Percentiles rank a stretch among this genome's conserved stretches.
Evolutionary conservation across 2,329 filamentous ascomycete genomes (phyloP).

Genomic region (Colletotrichum lini): DNA sequence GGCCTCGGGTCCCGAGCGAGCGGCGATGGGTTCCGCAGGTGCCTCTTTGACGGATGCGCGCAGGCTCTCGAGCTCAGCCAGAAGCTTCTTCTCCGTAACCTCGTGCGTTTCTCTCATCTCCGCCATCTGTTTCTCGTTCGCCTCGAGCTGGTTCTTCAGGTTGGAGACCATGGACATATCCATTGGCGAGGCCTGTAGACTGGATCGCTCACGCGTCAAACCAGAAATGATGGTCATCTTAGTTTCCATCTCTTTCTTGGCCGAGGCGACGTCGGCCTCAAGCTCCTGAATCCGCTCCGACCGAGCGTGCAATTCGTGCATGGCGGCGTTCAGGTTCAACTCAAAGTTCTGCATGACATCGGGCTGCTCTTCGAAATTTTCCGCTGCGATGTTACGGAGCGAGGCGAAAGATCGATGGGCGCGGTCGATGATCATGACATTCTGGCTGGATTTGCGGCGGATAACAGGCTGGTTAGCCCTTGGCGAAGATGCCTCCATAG

Average conservation of each 20-base stretch:
- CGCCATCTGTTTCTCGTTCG: constrained; percentile 85
- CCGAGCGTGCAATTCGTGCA: constrained; percentile 89
- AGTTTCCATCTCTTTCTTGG: constrained; percentile 96
- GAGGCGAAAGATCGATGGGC: constrained; percentile 93
- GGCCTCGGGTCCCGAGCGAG: constrained; percentile 31
- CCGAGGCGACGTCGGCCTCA: constrained; percentile 84
- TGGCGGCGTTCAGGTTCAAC: constrained; percentile 88
- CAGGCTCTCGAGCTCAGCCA: constrained; percentile 78
- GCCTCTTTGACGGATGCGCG: constrained; percentile 63
- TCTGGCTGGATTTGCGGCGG: constrained; percentile 93
- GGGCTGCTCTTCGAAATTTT: constrained; percentile 86
- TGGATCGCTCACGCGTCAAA: constrained; percentile 91
- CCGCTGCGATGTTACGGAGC: constrained; percentile 87
- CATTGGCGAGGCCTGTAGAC: constrained; percentile 85
- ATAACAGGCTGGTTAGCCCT: constrained; percentile 82
- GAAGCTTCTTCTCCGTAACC: constrained; percentile 81
- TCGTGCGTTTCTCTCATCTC: constrained; percentile 80
- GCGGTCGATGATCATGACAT: constrained; percentile 87
- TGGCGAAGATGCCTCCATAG: constrained; percentile 69
- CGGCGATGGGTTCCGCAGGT: constrained; percentile 3
- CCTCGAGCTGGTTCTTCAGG: constrained; percentile 88
- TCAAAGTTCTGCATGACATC: constrained; percentile 95
- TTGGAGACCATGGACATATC: constrained; percentile 93
- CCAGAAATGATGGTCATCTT: constrained; percentile 98
- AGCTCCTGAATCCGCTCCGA: constrained; percentile 93